Conservation (phyloP, 352 stramenopile species). For the Blastocystis sp. region DNA sequence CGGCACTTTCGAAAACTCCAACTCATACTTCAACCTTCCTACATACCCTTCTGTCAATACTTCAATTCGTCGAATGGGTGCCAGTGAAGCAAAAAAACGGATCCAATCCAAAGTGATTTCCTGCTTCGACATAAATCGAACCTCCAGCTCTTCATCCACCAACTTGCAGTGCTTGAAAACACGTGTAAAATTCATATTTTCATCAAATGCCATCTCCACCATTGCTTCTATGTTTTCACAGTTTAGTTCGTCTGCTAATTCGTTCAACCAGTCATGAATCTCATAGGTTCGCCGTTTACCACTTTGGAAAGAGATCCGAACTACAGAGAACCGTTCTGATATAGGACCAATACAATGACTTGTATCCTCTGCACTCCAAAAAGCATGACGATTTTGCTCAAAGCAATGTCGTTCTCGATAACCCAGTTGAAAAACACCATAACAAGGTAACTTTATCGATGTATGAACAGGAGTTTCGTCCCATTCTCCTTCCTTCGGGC, state of each 20-base stretch:
- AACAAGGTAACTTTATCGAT: not conserved
- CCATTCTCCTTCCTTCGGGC: not conserved
- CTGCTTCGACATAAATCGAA: not conserved
- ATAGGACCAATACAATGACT: not conserved
- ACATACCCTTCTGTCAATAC: not conserved
- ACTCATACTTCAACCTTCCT: not conserved
- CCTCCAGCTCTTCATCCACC: not conserved
- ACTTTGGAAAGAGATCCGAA: not conserved
- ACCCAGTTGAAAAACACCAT: not conserved
- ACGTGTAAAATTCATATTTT: not conserved
- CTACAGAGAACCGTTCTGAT: not conserved
- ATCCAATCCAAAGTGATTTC: not conserved
- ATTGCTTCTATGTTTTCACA: slow-evolving; percentile 5
- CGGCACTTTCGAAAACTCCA: not conserved
- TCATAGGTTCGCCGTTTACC: not conserved
- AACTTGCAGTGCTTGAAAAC: slow-evolving; percentile 42
- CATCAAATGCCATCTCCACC: not conserved
- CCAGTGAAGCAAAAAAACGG: not conserved
- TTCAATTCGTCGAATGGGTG: not conserved
- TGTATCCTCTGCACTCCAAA: not conserved
- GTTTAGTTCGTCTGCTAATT: not conserved
- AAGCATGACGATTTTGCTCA: not conserved
- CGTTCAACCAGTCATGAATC: not conserved
- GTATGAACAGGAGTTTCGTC: not conserved
- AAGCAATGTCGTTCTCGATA: not conserved